Evolutionary conservation across 352 stramenopile genomes (phyloP), one percentile per base, ranked within the genome.

Genomic region (Pythium monospermum): DNA sequence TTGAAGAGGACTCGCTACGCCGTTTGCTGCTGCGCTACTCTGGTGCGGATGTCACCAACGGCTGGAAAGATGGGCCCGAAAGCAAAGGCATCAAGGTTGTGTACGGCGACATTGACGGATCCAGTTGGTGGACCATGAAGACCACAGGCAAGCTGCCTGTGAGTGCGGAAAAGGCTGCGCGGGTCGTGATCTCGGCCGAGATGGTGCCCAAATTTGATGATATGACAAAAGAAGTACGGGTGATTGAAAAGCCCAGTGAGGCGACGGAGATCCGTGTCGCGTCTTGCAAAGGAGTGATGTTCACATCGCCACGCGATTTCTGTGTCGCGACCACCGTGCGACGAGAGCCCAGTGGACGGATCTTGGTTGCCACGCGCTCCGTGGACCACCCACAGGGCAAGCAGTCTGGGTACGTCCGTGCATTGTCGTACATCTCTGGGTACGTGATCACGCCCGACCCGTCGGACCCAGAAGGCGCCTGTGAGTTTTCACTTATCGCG

Each of bases 191-290:
- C 50, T 56, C 66, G 22, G 51, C 64, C 25, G 66, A 87, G 27
- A 82, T 81, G 66, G 76, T 86, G 16, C 78, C 78, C 10, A 83
- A 82, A 57, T 87, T 84, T 43, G 81, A 92, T 40, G 80, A 90
- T 25, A 86, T 90, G 73, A 92, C 78, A 16, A 84, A 83, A 63
- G 72, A 87, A 31, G 73, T 86, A 3, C 68, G 66, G 36, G 19
- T 70, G 2, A 40, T 92, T 32, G 74, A 92, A 57, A 78, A 76
- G 49, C 66, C 86, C 19, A 84, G 64, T 43, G 73, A 81, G 16
- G 61, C 58, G 22, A 90, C 78, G 0, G 76, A 92, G 38, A 64
- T 87, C 25, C 76, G 81, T 22, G 66, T 73, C 22, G 78, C 75
- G 28, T 76, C 67, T 2, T 79, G 67, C 41, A 85, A 85, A 53